phyloP scores from a whole-genome alignment of 1,284 basidiomycete species.

The Ganoderma sinense region DNA sequence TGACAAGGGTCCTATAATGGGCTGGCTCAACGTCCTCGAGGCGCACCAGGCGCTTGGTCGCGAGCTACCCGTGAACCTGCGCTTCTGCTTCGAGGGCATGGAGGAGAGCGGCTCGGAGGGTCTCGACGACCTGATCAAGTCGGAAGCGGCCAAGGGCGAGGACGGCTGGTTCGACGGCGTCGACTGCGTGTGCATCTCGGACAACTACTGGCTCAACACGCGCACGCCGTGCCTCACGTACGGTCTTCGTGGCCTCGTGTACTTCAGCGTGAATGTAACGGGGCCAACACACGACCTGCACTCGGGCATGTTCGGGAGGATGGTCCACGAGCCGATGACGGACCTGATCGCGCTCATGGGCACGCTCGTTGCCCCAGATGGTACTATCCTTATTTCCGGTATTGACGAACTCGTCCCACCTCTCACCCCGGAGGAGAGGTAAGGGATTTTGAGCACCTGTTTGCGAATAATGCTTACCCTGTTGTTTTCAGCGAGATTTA shows the following conservation, averaged over 20 bases:
- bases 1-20: conserved; percentile 93
- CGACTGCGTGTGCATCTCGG: conserved; percentile 95
- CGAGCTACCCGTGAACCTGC: conserved; percentile 92
- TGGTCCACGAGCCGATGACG: conserved; percentile 91
- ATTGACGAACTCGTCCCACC: conserved; percentile 88
- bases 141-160: conserved; percentile 75
- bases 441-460: conserved; percentile 29
- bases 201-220: conserved; percentile 88
- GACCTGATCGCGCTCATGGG: conserved; percentile 84
- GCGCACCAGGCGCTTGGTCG: conserved; percentile 81
- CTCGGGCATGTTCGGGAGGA: conserved; percentile 90
- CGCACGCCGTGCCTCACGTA: conserved; percentile 82
- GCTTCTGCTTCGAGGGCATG: conserved; percentile 98
- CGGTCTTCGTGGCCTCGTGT: conserved; percentile 87
- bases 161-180: conserved; percentile 87
- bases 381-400: conserved; percentile 91
- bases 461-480: not conserved
- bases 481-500: conserved; percentile 62
- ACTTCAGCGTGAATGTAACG: conserved; percentile 86
- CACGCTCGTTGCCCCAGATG: conserved; percentile 85
- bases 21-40: conserved; percentile 95
- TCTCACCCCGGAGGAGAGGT: conserved; percentile 83
- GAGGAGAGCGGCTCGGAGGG: conserved; percentile 97
- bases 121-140: conserved; percentile 88
- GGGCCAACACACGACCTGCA: conserved; percentile 94